phyloP scores from a whole-genome alignment of 2,329 filamentous ascomycete species.

The Cadophora gregata region DNA sequence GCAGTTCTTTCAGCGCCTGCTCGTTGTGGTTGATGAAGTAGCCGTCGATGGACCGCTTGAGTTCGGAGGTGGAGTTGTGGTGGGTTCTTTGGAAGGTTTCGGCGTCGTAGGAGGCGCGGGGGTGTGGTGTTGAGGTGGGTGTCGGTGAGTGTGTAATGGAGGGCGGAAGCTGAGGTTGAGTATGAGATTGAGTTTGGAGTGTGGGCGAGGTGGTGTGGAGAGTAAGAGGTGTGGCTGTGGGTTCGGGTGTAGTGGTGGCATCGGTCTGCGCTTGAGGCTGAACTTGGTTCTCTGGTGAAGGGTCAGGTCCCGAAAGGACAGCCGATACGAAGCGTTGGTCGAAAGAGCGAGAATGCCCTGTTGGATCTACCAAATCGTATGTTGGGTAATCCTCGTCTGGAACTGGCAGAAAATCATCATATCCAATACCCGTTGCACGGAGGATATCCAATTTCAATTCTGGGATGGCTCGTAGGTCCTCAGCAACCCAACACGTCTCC shows the following conservation, averaged over 20 bases:
- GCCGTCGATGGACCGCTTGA: slow-evolving; percentile 43
- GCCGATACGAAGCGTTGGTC: slow-evolving; percentile 45
- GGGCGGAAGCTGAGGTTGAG: background rate
- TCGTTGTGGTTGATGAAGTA: slow-evolving; percentile 44
- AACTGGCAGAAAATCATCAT: slow-evolving; percentile 42
- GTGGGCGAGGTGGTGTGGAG: background rate
- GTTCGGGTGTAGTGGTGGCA: background rate
- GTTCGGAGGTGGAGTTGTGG: slow-evolving; percentile 42
- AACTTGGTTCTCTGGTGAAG: background rate
- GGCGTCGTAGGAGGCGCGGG: slow-evolving; percentile 37
- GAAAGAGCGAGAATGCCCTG: slow-evolving; percentile 35
- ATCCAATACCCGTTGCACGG: slow-evolving; percentile 43
- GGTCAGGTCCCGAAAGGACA: slow-evolving; percentile 31
- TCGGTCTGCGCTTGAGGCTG: background rate
- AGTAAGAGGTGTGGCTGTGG: background rate
- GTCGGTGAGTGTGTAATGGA: background rate
- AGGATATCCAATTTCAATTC: slow-evolving; percentile 40
- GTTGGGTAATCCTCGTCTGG: slow-evolving; percentile 27
- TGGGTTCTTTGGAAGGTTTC: slow-evolving; percentile 40
- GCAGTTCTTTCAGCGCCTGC: slow-evolving; percentile 40
- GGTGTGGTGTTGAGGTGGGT: background rate
- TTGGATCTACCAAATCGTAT: slow-evolving; percentile 42
- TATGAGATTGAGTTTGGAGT: background rate
- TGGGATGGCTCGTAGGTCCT: slow-evolving; percentile 37
- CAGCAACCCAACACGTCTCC: slow-evolving; percentile 39